Evolutionary conservation across 179 eudicot species (phyloP).

Genomic region (Dionaea muscipula): DNA sequence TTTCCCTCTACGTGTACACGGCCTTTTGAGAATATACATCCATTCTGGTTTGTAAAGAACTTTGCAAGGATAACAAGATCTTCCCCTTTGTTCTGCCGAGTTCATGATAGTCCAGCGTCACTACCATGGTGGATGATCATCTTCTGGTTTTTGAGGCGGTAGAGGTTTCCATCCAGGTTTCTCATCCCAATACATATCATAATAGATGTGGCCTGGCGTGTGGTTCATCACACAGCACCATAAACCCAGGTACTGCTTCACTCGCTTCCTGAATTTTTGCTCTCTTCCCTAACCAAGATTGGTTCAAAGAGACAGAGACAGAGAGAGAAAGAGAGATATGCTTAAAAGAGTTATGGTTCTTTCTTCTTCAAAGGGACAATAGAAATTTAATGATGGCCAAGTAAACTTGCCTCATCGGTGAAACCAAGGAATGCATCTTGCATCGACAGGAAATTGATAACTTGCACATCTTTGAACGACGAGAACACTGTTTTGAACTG

Average conservation of each 20-base stretch:
- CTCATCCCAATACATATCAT: slow-evolving; percentile 96
- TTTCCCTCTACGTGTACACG: too few species aligned
- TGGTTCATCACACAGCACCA: slow-evolving; percentile 82
- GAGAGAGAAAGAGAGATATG: too few species aligned
- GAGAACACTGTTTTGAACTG: slow-evolving; percentile 53
- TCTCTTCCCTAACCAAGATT: slow-evolving; percentile 42
- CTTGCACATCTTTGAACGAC: slow-evolving; percentile 55
- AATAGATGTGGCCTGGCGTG: slow-evolving; percentile 81
- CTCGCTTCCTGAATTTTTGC: slow-evolving; percentile 56
- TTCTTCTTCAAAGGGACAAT: background rate
- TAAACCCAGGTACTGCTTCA: slow-evolving; percentile 66
- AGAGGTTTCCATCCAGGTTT: slow-evolving; percentile 82
- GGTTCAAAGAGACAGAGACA: background rate
- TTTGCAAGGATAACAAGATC: too few species aligned
- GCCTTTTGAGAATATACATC: too few species aligned
- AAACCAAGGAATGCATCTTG: slow-evolving; percentile 78
- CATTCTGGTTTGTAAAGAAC: too few species aligned
- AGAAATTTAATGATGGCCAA: background rate
- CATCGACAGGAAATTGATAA: slow-evolving; percentile 72
- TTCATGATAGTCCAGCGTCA: too few species aligned
- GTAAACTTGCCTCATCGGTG: slow-evolving; percentile 54
- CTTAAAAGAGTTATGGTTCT: background rate
- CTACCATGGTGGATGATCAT: slow-evolving; percentile 70
- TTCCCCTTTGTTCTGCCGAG: too few species aligned
- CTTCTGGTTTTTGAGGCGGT: slow-evolving; percentile 71